phyloP scores from a whole-genome alignment of 257 asterid species.

The Forsythia suspensa region DNA sequence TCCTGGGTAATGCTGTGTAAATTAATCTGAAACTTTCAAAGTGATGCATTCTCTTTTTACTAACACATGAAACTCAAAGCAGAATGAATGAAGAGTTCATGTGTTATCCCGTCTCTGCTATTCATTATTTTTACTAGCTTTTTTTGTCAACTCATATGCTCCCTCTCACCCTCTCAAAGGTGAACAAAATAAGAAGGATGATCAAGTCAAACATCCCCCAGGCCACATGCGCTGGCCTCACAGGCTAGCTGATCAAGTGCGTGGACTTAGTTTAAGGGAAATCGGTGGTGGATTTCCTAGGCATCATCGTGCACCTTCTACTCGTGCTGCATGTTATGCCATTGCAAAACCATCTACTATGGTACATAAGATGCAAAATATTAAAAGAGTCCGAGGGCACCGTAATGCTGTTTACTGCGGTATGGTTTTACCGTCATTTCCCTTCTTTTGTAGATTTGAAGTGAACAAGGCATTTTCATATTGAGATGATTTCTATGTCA shows the following conservation, averaged over 20 bases:
- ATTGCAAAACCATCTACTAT: constrained; percentile 93
- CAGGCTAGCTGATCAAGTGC: constrained; percentile 85
- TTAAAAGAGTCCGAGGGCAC: constrained; percentile 78
- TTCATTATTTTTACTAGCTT: constrained; percentile 1
- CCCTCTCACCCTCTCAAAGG: constrained; percentile 49
- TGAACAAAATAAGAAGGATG: constrained; percentile 48
- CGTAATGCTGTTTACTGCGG: constrained; percentile 96
- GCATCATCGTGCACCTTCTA: constrained; percentile 93
- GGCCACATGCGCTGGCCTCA: constrained; percentile 93
- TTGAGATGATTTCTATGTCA: constrained; percentile 1
- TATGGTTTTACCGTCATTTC: constrained; percentile 26
- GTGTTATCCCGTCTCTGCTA: constrained; percentile 19
- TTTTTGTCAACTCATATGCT: constrained; percentile 20
- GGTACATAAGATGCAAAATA: constrained; percentile 92
- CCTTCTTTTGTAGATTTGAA: constrained; percentile 8
- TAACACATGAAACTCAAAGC: constrained; percentile 9
- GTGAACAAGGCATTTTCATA: neutral
- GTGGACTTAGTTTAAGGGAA: constrained; percentile 84
- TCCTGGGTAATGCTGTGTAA: neutral
- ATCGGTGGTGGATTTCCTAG: constrained; percentile 93
- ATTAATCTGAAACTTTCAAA: constrained; percentile 16
- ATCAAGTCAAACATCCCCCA: constrained; percentile 52
- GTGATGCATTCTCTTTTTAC: constrained; percentile 3
- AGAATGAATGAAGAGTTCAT: constrained; percentile 7
- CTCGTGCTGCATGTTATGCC: constrained; percentile 88